Conservation (phyloP, 331 rosid genomes). For the Prunus yedoensis region DNA sequence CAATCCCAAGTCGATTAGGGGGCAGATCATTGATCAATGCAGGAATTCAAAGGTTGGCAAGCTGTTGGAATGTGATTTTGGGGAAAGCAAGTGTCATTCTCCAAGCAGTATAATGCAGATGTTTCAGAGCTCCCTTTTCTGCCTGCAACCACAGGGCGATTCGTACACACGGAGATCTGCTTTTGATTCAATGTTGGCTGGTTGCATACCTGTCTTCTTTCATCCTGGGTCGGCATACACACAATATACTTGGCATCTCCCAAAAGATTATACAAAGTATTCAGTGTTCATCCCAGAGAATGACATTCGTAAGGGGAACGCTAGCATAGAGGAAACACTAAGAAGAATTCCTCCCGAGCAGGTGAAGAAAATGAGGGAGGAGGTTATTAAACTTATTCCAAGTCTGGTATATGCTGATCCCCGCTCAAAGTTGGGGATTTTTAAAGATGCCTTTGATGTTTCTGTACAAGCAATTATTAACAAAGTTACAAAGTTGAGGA, state of each 20-base stretch:
- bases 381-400: conserved; percentile 78
- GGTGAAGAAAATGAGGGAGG: conserved; percentile 80
- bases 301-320: conserved; percentile 69
- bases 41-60: conserved; percentile 55
- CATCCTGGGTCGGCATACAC: conserved; percentile 95
- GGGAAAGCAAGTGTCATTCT: conserved; percentile 96
- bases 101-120: conserved; percentile 93
- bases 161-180: conserved; percentile 91
- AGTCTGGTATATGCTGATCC: conserved; percentile 87
- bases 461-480: conserved; percentile 71
- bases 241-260: conserved; percentile 96
- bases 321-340: conserved; percentile 70
- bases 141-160: conserved; percentile 95
- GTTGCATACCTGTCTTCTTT: conserved; percentile 92
- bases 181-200: conserved; percentile 88
- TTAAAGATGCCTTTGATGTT: conserved; percentile 86
- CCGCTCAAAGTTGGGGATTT: conserved; percentile 71
- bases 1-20: conserved; percentile 74
- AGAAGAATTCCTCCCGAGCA: conserved; percentile 62
- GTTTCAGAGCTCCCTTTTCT: conserved; percentile 90
- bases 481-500: conserved; percentile 76
- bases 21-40: conserved; percentile 80
- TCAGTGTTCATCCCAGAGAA: conserved; percentile 90
- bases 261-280: conserved; percentile 65
- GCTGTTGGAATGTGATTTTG: conserved; percentile 87